Base-by-base conservation (phyloP, 306 rosid species). In the Erythrophleum fordii region DNA sequence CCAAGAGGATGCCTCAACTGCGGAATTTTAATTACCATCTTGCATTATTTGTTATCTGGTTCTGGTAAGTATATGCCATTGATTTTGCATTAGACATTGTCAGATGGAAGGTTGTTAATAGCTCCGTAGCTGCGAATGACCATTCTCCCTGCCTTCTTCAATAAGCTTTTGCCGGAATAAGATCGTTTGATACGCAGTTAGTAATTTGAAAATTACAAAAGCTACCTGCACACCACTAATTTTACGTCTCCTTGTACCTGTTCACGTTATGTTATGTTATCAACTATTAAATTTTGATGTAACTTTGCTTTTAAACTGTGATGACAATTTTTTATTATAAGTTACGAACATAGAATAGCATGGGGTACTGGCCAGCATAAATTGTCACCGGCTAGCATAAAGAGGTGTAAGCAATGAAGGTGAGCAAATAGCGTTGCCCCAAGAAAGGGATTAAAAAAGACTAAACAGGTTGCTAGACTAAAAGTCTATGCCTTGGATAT, bases 211-310 rank as follows among this genome's bases (percentile, higher is more conserved):
- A 45, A 11, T 11, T 75, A 48, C 53, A 61, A 56, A 52, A 45
- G 74, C 11, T 39, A 66, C 8, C n/a, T 14, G 41, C 17, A 14
- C 14, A 42, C 35, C 22, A 13, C 51, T 39, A 20, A n/a, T 20
- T 11, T 10, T 65, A 18, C 22, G 18, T 18, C 18, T 18, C 18
- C 2, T 51, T 6, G 11, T 31, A 17, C 42, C 62, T 31, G 16
- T 29, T 79, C 56, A 25, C 51, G 31, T 61, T 72, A 23, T 79
- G 69, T 12, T 73, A 65, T 62, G 5, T 44, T 25, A 31, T 42
- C 65, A 56, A 4, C 26, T 56, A 10, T 23, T 56, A 11, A 11
- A 22, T 22, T 23, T 9, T 3, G 62, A 23, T 56, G 31, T 23
- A 22, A 23, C 62, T 56, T 53, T 26, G 60, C 28, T 53, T 25